Conservation (phyloP, 1,284 basidiomycete species). For the Pterulicium gracile region DNA sequence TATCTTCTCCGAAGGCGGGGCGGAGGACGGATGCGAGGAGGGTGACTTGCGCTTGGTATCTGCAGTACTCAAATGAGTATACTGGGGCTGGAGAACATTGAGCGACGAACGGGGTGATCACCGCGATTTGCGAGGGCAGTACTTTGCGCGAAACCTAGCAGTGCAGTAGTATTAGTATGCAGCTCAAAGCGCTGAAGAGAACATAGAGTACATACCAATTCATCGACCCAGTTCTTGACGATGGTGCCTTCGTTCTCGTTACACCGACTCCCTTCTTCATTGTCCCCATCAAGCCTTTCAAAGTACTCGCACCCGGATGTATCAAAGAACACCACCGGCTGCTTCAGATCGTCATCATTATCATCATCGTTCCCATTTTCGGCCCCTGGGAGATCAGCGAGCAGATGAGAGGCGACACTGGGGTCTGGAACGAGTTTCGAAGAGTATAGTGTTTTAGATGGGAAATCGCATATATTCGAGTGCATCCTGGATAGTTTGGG, state of each 20-base stretch:
- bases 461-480: constrained; percentile 76
- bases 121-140: constrained; percentile 66
- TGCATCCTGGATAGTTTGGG: constrained; percentile 61
- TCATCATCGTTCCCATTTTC: constrained; percentile 45
- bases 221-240: constrained; percentile 74
- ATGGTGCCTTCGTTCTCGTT: constrained; percentile 92
- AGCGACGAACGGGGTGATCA: constrained; percentile 73
- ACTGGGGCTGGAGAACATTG: neutral
- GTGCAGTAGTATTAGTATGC: constrained; percentile 4
- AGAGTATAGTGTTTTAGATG: constrained; percentile 75
- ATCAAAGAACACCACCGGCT: constrained; percentile 87
- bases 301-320: constrained; percentile 90
- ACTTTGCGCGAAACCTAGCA: constrained; percentile 62
- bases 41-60: constrained; percentile 87
- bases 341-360: constrained; percentile 59
- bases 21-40: constrained; percentile 67
- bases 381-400: constrained; percentile 58
- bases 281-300: constrained; percentile 58
- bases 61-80: constrained; percentile 15
- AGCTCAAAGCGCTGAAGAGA: too few species aligned
- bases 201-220: constrained; percentile 70
- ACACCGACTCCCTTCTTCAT: constrained; percentile 77
- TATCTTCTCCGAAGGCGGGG: constrained; percentile 50
- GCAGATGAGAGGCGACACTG: constrained; percentile 61
- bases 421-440: constrained; percentile 61